These are phyloP conservation scores for Aschersonia sp. DNA, from an alignment of 2,329 filamentous ascomycete genomes.

Conservation along the genomic window DNA sequence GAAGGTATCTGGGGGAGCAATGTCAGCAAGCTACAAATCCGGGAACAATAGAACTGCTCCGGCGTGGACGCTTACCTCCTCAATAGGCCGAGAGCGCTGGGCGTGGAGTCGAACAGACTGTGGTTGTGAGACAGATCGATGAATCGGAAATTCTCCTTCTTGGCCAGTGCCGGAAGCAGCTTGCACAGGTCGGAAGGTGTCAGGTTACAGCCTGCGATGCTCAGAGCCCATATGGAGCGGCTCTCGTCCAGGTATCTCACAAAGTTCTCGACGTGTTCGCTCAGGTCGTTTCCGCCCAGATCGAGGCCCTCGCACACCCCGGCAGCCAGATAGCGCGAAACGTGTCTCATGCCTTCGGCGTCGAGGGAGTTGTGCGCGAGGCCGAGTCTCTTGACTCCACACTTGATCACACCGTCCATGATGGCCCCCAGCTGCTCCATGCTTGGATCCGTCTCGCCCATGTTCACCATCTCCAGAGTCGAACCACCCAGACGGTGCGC, in stretches of 20 bases:
- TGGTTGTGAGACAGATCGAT: conserved; percentile 87
- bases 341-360: conserved; percentile 56
- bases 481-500: conserved; percentile 62
- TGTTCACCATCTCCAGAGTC: conserved; percentile 65
- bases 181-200: conserved; percentile 56
- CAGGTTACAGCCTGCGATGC: conserved; percentile 74
- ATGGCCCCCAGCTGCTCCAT: conserved; percentile 58
- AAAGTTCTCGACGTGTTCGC: conserved; percentile 37
- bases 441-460: conserved; percentile 64
- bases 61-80: conserved; percentile 41
- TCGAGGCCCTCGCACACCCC: conserved; percentile 79
- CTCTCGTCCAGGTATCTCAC: conserved; percentile 35
- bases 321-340: conserved; percentile 60
- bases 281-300: conserved; percentile 67
- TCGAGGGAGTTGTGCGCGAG: conserved; percentile 72
- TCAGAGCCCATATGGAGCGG: conserved; percentile 61
- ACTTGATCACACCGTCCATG: conserved; percentile 68
- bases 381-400: conserved; percentile 64
- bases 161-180: conserved; percentile 58
- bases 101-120: conserved; percentile 57
- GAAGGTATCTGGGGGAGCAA: conserved; percentile 17
- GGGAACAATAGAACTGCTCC: neutral
- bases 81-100: conserved; percentile 60
- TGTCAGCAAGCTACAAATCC: neutral
- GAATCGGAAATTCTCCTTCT: conserved; percentile 63